These are phyloP conservation scores for Aspergillus nomiae DNA, from an alignment of 2,329 filamentous ascomycete species.

Conservation along the genomic window DNA sequence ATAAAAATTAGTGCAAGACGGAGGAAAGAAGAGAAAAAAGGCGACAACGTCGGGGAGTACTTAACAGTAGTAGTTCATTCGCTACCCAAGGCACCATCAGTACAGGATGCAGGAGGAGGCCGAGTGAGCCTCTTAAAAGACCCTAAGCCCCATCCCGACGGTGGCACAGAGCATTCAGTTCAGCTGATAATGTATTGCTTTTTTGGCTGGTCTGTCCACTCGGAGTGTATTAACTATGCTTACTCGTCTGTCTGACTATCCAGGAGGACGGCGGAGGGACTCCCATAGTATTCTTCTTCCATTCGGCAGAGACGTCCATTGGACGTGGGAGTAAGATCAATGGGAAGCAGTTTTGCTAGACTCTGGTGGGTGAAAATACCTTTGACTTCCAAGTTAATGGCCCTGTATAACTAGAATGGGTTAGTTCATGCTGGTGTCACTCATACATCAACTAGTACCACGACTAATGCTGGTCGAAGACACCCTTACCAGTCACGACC, in stretches of 20 bases:
- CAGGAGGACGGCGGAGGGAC: background rate
- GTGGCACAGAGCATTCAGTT: background rate
- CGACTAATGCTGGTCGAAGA: background rate
- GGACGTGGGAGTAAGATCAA: no score
- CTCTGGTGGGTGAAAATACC: no score
- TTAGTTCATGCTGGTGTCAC: background rate
- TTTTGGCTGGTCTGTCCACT: background rate
- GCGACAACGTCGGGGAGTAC: background rate
- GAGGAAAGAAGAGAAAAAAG: background rate
- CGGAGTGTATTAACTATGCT: background rate
- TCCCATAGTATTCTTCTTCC: no score
- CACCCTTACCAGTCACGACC: background rate
- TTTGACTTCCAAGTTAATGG: background rate
- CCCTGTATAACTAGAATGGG: background rate
- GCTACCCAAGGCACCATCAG: background rate
- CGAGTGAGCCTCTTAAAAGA: background rate
- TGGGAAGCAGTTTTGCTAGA: no score
- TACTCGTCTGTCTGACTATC: background rate
- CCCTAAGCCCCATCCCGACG: background rate
- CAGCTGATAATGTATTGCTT: background rate
- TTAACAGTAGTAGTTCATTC: background rate
- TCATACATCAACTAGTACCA: slow-evolving; percentile 1
- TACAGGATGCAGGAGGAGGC: background rate
- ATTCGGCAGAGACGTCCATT: no score
- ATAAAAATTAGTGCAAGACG: background rate